phyloP scores from a whole-genome alignment of 208 protist genomes.

The Trypanosoma grayi region DNA sequence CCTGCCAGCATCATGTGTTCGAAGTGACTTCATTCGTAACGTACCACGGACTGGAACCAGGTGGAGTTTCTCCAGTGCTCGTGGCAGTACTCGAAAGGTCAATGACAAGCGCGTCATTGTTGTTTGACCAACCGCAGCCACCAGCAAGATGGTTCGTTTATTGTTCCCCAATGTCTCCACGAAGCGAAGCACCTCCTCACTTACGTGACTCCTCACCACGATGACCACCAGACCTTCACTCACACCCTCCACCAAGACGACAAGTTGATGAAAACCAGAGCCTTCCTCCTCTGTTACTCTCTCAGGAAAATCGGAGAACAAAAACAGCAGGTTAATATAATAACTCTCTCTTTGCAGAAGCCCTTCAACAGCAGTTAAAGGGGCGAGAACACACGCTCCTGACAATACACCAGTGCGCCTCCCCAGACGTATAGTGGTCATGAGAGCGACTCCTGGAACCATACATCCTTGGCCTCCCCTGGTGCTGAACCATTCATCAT shows the following conservation, averaged over 20 bases:
- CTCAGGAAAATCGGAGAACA: slow-evolving; percentile 40
- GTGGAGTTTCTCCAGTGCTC: slow-evolving; percentile 11
- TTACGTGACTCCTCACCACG: slow-evolving; percentile 38
- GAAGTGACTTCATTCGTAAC: slow-evolving; percentile 5
- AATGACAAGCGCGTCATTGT: slow-evolving; percentile 50
- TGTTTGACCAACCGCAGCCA: slow-evolving; percentile 45
- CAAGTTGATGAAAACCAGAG: slow-evolving; percentile 6
- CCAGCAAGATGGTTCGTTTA: slow-evolving; percentile 39
- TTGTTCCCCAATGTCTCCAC: slow-evolving; percentile 46
- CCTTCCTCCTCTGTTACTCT: neutral
- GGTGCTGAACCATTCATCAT: neutral
- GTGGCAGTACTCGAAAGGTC: slow-evolving; percentile 43
- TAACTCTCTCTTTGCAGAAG: slow-evolving; percentile 17
- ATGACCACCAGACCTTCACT: slow-evolving; percentile 36
- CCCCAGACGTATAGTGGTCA: neutral
- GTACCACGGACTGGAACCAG: neutral
- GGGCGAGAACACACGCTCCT: slow-evolving; percentile 15
- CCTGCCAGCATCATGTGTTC: neutral
- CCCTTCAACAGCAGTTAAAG: slow-evolving; percentile 2
- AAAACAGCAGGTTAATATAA: slow-evolving; percentile 32
- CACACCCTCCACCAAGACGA: slow-evolving; percentile 10
- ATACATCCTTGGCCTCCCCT: slow-evolving; percentile 16
- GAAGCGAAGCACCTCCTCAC: slow-evolving; percentile 23
- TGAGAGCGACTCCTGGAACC: slow-evolving; percentile 21
- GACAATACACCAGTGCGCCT: neutral